Evolutionary conservation across 31 red algal genomes (phyloP), one percentile per base, ranked within the genome.

Genomic region (Porphyra umbilicalis): DNA sequence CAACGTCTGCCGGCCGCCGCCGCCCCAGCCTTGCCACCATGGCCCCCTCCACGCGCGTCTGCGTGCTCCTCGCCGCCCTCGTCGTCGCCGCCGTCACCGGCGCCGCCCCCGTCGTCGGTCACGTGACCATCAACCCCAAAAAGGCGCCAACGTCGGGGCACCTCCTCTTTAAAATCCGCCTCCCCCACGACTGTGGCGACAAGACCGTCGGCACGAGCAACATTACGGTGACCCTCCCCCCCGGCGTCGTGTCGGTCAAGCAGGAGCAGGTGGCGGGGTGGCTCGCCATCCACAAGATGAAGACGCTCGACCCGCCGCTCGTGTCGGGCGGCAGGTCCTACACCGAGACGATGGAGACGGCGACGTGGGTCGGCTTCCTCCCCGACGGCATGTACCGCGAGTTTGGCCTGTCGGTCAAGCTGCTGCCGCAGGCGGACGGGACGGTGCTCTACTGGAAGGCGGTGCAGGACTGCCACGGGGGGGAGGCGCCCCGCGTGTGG

Each of bases 391-490:
- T 82, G 67, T 88, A 88, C 75, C 46, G 83, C 36, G n/a, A 79
- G 32, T 88, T 88, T 38, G 78, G 78, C 75, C 30, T 88, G 30
- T 42, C 44, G 35, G 5, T 88, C 25, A 4, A 38, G 6, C 11
- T 82, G 16, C 36, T 76, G 20, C 75, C 40, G 8, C 35, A 44
- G 11, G 76, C 76, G 9, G 15, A 13, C 25, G 86, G 86, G 8
- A 25, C 1, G 6, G 57, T 76, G 14, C 38, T 83, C 34, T 83
- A 33, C 32, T 88, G 81, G 75, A 84, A 84, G 86, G 79, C 80
- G 29, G 82, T 83, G 37, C 86, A 88, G 86, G 79, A 88, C 75
- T 88, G 86, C 36, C 86, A 87, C 40, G 82, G 82, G 35, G 79
- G 82, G 79, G 85, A 79, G 3, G 76, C 85, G 34, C 82, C 85